Base-by-base conservation (phyloP, 768 basidiomycete genomes). In the Suillus clintonianus region DNA sequence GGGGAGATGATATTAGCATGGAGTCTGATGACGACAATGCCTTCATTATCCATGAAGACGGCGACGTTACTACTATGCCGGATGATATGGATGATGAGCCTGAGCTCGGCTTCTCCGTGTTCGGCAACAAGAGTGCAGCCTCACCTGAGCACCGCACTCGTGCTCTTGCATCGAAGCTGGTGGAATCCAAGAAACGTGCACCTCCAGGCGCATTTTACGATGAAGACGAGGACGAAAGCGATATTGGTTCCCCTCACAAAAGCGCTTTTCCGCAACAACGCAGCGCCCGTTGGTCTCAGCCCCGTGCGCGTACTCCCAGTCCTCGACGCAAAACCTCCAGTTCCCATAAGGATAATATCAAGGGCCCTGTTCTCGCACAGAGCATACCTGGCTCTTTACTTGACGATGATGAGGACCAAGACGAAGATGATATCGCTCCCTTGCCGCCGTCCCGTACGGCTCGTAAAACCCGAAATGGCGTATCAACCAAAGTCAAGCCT, bases 191-290 rank as follows among this genome's bases (percentile, higher is more conserved):
- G 62, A 76, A 72, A 62, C 80, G 72, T 53, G 73, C 74, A 42
- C 79, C 77, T 6, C 84, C 84, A 11, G 83, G 83, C 0, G 83
- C 83, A 39, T 85, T 86, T 65, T 71, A 73, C 2, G 80, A 81
- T 2, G 82, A 81, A 11, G 83, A 82, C 24, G 72, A 62, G 15
- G 72, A 80, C 4, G 75, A 61, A 47, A 43, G 63, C 9, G 65
- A 63, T 7, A 37, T 45, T 17, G 55, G 66, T 27, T 36, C 66
- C 56, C 53, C 68, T 45, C 64, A 10, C 65, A 67, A 32, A 60
- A 67, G 17, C 61, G 15, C 30, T 51, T 27, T 34, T 58, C 14
- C 34, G 61, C 64, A 22, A 63, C 67, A 14, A 36, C 47, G 47
- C 22, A 10, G 22, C 36, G 15, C 22, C 24, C 30, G 54, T 67